Evolutionary conservation across 2,329 filamentous ascomycete genomes (phyloP).

Genomic region (Pseudomassariella vexata): DNA sequence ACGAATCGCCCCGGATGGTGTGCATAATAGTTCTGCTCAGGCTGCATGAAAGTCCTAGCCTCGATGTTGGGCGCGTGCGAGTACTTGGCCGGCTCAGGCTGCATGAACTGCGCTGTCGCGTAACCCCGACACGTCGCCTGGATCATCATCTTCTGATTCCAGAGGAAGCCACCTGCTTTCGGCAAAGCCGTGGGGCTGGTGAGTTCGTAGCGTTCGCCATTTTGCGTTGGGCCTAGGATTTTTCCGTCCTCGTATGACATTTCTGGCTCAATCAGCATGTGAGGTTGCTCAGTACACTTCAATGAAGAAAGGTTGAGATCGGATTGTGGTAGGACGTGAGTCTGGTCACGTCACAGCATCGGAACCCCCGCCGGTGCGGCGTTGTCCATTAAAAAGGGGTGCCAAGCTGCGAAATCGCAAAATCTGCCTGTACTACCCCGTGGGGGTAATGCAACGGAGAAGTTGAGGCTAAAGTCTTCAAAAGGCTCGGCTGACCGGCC

Average conservation of each 20-base stretch:
- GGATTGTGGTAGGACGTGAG: too few relatives aligned
- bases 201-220: conserved; percentile 50
- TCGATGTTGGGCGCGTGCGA: conserved; percentile 53
- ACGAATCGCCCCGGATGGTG: conserved; percentile 55
- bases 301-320: too few relatives aligned
- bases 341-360: too few relatives aligned
- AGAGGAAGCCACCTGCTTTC: conserved; percentile 50
- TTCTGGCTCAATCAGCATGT: too few relatives aligned
- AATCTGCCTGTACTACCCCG: too few relatives aligned
- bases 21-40: conserved; percentile 53
- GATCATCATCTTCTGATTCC: conserved; percentile 58
- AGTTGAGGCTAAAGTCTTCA: too few relatives aligned
- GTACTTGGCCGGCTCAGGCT: conserved; percentile 55
- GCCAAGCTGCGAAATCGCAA: too few relatives aligned
- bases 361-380: too few relatives aligned
- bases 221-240: conserved; percentile 26
- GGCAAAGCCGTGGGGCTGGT: conserved; percentile 49
- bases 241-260: neutral
- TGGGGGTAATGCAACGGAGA: too few relatives aligned
- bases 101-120: conserved; percentile 54
- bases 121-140: conserved; percentile 54
- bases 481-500: too few relatives aligned
- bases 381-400: too few relatives aligned
- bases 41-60: conserved; percentile 55
- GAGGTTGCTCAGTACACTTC: too few relatives aligned